These are phyloP conservation scores for Dactylonectria estremocensis DNA, from an alignment of 2,329 filamentous ascomycete genomes.

Conservation along the genomic window DNA sequence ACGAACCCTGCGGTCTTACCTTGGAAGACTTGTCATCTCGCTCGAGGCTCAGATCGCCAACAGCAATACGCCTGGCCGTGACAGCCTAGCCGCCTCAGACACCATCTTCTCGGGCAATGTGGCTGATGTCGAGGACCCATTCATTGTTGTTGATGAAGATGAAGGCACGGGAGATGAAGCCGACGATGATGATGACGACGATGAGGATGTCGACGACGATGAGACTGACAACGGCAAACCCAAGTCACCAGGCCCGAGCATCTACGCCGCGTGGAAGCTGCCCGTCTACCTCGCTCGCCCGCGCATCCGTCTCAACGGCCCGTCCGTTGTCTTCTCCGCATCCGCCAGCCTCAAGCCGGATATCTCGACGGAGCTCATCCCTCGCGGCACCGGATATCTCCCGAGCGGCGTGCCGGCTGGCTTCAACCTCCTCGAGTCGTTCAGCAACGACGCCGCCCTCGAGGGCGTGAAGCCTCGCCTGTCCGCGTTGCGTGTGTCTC, in stretches of 20 bases:
- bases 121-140: conserved; percentile 64
- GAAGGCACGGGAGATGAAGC: conserved; percentile 47
- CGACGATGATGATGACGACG: conserved; percentile 44
- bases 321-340: conserved; percentile 76
- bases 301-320: conserved; percentile 76
- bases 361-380: conserved; percentile 44
- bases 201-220: conserved; percentile 44
- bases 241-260: conserved; percentile 51
- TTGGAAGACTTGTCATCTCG: conserved; percentile 75
- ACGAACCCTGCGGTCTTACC: conserved; percentile 68
- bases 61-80: conserved; percentile 64
- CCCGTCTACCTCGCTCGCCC: conserved; percentile 72
- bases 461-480: conserved; percentile 75
- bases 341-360: conserved; percentile 73
- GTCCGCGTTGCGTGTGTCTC: conserved; percentile 81
- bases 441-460: conserved; percentile 76
- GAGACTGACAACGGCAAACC: conserved; percentile 23
- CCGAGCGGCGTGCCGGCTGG: conserved; percentile 78
- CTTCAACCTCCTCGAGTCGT: conserved; percentile 83
- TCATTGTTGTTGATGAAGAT: conserved; percentile 64
- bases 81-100: conserved; percentile 67
- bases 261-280: conserved; percentile 74
- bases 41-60: conserved; percentile 78
- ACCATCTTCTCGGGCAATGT: conserved; percentile 72
- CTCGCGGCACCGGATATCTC: conserved; percentile 73